Conservation (phyloP, 1,139 yeast genomes). For the Pichia sp. region DNA sequence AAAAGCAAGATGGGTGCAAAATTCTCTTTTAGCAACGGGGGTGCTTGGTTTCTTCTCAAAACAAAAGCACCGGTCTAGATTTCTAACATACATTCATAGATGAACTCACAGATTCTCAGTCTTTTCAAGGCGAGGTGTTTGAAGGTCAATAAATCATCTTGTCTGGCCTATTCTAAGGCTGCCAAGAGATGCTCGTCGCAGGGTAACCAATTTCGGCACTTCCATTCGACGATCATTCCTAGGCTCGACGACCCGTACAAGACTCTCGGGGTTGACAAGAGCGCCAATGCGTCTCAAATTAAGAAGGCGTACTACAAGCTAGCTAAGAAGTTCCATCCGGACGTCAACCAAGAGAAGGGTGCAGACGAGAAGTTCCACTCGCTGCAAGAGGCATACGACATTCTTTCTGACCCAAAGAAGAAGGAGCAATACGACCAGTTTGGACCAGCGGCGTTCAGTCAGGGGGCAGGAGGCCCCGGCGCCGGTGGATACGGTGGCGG, state of each 20-base stretch:
- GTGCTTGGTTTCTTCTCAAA: not conserved
- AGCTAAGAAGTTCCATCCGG: conserved; percentile 95
- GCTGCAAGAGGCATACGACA: conserved; percentile 90
- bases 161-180: not conserved
- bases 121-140: not conserved
- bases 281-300: conserved; percentile 76
- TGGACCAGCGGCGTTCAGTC: conserved; percentile 80
- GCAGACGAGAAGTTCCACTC: conserved; percentile 90
- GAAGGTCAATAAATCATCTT: not conserved
- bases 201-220: conserved; percentile 10
- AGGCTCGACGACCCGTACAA: conserved; percentile 67
- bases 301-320: conserved; percentile 90
- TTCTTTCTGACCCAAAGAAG: conserved; percentile 81
- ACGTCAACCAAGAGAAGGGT: conserved; percentile 83
- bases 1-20: not conserved
- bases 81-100: not conserved
- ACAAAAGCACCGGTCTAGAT: not conserved
- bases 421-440: conserved; percentile 86
- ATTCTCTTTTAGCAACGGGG: not conserved
- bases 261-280: conserved; percentile 68
- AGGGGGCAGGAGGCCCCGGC: conserved; percentile 31
- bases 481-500: conserved; percentile 40
- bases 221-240: conserved; percentile 26
- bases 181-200: not conserved
- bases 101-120: not conserved